phyloP scores from a whole-genome alignment of 345 rosid genomes.

The Linum trigynum region DNA sequence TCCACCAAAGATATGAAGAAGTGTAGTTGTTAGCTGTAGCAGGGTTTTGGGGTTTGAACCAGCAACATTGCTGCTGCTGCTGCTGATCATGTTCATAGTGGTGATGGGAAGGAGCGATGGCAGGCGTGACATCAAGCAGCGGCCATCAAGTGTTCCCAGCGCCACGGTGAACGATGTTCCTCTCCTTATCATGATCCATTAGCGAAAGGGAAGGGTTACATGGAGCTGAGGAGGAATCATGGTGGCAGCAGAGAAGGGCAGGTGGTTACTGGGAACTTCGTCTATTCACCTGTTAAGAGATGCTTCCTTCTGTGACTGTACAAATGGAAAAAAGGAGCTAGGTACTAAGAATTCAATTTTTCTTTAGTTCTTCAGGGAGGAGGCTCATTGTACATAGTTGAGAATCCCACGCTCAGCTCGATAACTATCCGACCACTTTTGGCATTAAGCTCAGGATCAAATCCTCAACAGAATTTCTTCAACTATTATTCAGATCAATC shows the following conservation, averaged over 20 bases:
- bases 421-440: too few species aligned
- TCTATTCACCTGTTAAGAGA: too few species aligned
- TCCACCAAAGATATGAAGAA: not conserved
- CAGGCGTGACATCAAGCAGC: conserved; percentile 27
- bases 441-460: too few species aligned
- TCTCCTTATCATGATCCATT: conserved; percentile 15
- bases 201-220: conserved; percentile 24
- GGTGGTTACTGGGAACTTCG: too few species aligned
- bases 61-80: conserved; percentile 10
- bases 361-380: too few species aligned
- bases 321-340: too few species aligned
- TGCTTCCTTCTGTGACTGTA: too few species aligned
- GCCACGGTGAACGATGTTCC: conserved; percentile 25
- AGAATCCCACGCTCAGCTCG: too few species aligned
- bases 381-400: too few species aligned
- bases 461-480: too few species aligned
- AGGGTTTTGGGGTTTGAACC: not conserved
- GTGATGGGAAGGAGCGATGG: conserved; percentile 9
- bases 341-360: too few species aligned
- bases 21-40: conserved; percentile 13
- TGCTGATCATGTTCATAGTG: conserved; percentile 15
- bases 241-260: not conserved
- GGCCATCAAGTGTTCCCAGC: conserved; percentile 60
- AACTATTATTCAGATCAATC: too few species aligned
- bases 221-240: conserved; percentile 32